Base-by-base conservation (phyloP, 768 basidiomycete species). In the Hygrophorus russula region DNA sequence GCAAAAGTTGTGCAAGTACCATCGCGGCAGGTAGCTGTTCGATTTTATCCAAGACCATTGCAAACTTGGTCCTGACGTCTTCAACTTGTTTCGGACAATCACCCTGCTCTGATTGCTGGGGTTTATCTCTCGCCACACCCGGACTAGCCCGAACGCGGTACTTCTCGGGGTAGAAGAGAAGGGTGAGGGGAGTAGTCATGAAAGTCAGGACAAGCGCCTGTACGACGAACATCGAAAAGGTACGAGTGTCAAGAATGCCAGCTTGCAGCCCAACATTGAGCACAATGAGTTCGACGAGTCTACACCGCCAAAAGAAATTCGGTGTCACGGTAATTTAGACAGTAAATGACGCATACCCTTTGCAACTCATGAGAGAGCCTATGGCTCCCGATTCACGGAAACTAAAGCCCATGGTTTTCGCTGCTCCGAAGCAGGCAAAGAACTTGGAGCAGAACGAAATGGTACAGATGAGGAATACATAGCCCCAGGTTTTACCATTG, bases 221-320 rank as follows among this genome's bases (percentile, higher is more conserved):
- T 38, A 92, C 65, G 47, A 93, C 89, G 49, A 93, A 89, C 85
- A 92, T 91, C 0, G 87, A 85, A 67, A 93, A 90, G 9, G 82
- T 74, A 18, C 76, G 71, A 0, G 67, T 60, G 53, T 76, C 68
- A 36, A 84, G 67, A 44, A 86, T 78, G 10, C 63, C 62, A 2
- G 86, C 86, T 47, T 68, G 59, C 6, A 87, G 68, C 39, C 91
- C 91, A 49, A 93, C 79, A 56, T 96, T 96, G 54, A 93, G 74
- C 6, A 92, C 90, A 49, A 96, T 92, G 20, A 93, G 76, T 58
- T 93, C 90, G 18, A 92, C 88, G 15, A 80, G 65, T 28, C 78
- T 80, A 46, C 18, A 29, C 33, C 3, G 31, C 36, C 48, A 30
- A 6, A 42, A 9, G 19, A 31, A n/a, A 17, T 7, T 19, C 36